Evolutionary conservation across 2,329 filamentous ascomycete species (phyloP).

Genomic region (Aphanocladium album): DNA sequence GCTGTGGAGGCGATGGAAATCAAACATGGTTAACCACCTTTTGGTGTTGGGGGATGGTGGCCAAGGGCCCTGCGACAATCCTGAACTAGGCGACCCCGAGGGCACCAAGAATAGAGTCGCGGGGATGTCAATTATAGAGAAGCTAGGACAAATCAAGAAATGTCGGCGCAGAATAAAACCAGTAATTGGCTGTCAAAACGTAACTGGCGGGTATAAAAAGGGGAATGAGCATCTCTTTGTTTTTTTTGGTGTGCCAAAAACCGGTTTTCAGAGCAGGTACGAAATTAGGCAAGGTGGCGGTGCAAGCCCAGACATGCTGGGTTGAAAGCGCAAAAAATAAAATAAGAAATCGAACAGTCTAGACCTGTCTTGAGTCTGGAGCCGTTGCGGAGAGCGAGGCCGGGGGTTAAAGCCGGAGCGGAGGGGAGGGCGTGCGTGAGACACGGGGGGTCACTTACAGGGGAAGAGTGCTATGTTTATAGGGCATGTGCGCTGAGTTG

Average conservation of each 20-base stretch:
- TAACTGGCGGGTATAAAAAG: not conserved
- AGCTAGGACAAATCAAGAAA: not conserved
- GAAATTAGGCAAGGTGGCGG: slow-evolving; percentile 15
- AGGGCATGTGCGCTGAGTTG: not conserved
- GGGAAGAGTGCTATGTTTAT: not conserved
- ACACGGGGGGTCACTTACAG: not conserved
- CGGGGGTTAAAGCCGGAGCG: not conserved
- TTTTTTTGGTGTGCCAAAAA: not conserved
- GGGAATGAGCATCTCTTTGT: not conserved
- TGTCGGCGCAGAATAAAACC: not conserved
- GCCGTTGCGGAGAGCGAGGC: slow-evolving; percentile 2
- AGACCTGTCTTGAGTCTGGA: slow-evolving; percentile 2
- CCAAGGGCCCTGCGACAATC: not conserved
- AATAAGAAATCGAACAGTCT: slow-evolving; percentile 2
- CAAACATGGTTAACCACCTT: not conserved
- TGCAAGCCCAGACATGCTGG: slow-evolving; percentile 2
- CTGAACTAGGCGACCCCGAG: not conserved
- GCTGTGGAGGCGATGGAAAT: not conserved
- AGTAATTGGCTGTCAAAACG: not conserved
- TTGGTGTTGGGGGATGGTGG: not conserved
- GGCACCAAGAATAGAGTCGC: not conserved
- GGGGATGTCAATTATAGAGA: not conserved
- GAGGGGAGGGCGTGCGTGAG: not conserved
- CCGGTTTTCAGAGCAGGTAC: not conserved
- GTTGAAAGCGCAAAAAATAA: not conserved